Conservation (phyloP, 148 eudicot genomes). For the Fagopyrum esculentum region DNA sequence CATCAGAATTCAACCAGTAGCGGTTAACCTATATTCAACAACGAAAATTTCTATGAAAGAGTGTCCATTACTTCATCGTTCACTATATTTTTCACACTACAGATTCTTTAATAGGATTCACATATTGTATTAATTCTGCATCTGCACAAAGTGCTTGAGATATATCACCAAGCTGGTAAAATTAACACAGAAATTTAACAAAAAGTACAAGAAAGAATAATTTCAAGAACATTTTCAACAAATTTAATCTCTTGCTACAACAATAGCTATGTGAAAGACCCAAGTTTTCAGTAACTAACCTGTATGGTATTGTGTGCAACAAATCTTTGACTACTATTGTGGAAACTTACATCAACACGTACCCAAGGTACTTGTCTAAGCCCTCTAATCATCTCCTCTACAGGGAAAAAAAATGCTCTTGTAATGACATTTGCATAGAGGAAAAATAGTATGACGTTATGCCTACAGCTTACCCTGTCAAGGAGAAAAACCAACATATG, state of each 20-base stretch:
- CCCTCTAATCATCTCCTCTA: constrained; percentile 88
- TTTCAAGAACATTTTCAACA: neutral
- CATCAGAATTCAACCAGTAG: constrained; percentile 10
- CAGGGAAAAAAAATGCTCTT: constrained; percentile 13
- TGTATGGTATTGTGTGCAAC: constrained; percentile 87
- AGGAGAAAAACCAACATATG: neutral
- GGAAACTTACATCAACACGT: constrained; percentile 87
- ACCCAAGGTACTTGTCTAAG: constrained; percentile 86
- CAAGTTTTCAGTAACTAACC: constrained; percentile 28
- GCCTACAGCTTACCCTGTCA: neutral
- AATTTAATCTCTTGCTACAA: neutral
- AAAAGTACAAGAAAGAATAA: neutral
- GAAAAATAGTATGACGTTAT: neutral
- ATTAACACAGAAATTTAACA: neutral
- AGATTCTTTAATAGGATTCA: neutral
- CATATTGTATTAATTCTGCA: neutral
- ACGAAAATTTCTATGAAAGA: neutral
- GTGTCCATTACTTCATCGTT: neutral
- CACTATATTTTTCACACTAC: neutral
- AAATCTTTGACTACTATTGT: constrained; percentile 67
- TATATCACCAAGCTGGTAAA: neutral
- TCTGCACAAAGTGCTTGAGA: neutral
- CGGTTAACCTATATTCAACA: constrained; percentile 1
- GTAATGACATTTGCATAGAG: constrained; percentile 9
- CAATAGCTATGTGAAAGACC: neutral